Conservation (phyloP, 1,284 basidiomycete species). For the Ustilago curta region DNA sequence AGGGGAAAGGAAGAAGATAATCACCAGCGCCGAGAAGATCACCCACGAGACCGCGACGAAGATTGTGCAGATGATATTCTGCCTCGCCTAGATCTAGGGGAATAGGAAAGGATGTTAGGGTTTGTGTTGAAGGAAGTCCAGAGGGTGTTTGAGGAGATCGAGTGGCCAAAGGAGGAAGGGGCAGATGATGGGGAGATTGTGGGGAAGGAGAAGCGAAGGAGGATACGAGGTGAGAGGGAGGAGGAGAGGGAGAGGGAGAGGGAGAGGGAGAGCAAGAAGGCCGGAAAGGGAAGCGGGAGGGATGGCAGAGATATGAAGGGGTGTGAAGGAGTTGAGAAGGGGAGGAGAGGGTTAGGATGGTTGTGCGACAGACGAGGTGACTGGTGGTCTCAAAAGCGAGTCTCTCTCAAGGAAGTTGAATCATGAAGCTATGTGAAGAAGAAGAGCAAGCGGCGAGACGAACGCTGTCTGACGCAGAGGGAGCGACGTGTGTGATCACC, state of each 20-base stretch:
- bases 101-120: not conserved
- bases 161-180: constrained; percentile 5
- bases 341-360: constrained; percentile 18
- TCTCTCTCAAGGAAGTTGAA: constrained; percentile 4
- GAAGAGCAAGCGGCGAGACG: constrained; percentile 3
- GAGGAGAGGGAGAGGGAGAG: not conserved
- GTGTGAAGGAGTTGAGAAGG: not conserved
- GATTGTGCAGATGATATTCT: constrained; percentile 22
- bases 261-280: not conserved
- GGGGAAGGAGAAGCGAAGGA: not conserved
- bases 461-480: not conserved
- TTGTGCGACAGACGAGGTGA: not conserved
- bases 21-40: constrained; percentile 51
- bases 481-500: not conserved
- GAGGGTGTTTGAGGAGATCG: constrained; percentile 13
- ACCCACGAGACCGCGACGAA: constrained; percentile 42
- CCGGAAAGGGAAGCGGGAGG: not conserved
- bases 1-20: constrained; percentile 25
- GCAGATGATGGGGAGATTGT: too few relatives aligned
- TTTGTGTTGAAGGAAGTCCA: not conserved
- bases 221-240: not conserved
- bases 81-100: constrained; percentile 16
- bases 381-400: not conserved
- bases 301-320: not conserved
- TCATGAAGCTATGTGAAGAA: not conserved